Conservation (phyloP, 129 eudicot species). For the Chrysanthemum makinoi region DNA sequence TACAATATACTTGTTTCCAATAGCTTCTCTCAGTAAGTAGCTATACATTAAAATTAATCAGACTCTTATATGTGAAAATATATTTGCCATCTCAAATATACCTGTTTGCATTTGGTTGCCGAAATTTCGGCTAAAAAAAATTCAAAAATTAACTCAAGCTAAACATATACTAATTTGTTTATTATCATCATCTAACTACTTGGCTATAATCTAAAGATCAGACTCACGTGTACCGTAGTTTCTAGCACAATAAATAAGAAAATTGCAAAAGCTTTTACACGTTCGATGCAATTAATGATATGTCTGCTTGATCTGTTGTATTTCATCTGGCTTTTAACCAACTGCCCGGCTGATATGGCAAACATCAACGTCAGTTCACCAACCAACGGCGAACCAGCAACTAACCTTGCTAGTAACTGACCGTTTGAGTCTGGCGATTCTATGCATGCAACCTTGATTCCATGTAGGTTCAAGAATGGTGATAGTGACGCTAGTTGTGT, state of each 20-base stretch:
- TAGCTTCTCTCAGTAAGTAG: too few relatives aligned
- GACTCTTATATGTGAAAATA: too few relatives aligned
- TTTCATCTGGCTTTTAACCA: constrained; percentile 77
- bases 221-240: too few relatives aligned
- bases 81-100: too few relatives aligned
- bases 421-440: constrained; percentile 61
- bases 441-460: constrained; percentile 57
- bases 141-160: too few relatives aligned
- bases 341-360: constrained; percentile 77
- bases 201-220: too few relatives aligned
- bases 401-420: constrained; percentile 52
- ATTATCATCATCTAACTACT: too few relatives aligned
- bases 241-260: not conserved
- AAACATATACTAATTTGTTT: too few relatives aligned
- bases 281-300: constrained; percentile 26
- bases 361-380: constrained; percentile 80
- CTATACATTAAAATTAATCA: too few relatives aligned
- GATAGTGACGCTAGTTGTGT: constrained; percentile 71
- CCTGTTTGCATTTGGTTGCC: too few relatives aligned
- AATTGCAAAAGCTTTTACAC: constrained; percentile 22
- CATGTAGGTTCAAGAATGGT: constrained; percentile 66
- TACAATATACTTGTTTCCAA: too few relatives aligned
- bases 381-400: constrained; percentile 65
- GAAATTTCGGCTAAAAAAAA: too few relatives aligned
- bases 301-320: constrained; percentile 70